These are phyloP conservation scores for Eudorina sp. DNA, from an alignment of 139 green algal genomes.

Conservation along the genomic window DNA sequence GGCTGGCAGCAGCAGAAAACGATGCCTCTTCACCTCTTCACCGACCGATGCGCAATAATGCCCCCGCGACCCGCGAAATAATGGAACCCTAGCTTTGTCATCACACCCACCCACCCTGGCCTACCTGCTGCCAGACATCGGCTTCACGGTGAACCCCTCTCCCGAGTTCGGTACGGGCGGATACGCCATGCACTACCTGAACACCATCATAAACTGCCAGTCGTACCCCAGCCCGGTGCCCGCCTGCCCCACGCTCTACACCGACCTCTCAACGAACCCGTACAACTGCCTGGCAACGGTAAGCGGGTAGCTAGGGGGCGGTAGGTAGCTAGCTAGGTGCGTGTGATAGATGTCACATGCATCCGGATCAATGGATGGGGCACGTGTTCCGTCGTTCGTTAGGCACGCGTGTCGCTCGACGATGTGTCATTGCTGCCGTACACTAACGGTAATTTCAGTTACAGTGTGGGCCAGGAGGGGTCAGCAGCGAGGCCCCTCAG, in stretches of 20 bases:
- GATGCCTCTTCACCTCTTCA: background rate
- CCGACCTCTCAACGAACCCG: background rate
- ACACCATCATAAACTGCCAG: conserved; percentile 27
- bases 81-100: no score
- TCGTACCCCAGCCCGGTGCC: conserved; percentile 25
- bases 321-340: background rate
- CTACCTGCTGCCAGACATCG: background rate
- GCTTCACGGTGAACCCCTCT: conserved; percentile 18
- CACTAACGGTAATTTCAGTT: no score
- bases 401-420: background rate
- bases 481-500: no score
- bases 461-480: no score
- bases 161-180: conserved; percentile 32
- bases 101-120: background rate
- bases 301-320: no score
- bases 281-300: conserved; percentile 32
- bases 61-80: no score
- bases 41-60: background rate
- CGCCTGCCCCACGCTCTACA: background rate
- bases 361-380: background rate
- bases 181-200: conserved; percentile 32
- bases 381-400: background rate
- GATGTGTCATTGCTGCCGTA: no score
- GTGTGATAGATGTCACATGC: background rate
- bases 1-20: background rate